phyloP scores from a whole-genome alignment of 2,329 filamentous ascomycete species.

The Cercospora nicotianae region DNA sequence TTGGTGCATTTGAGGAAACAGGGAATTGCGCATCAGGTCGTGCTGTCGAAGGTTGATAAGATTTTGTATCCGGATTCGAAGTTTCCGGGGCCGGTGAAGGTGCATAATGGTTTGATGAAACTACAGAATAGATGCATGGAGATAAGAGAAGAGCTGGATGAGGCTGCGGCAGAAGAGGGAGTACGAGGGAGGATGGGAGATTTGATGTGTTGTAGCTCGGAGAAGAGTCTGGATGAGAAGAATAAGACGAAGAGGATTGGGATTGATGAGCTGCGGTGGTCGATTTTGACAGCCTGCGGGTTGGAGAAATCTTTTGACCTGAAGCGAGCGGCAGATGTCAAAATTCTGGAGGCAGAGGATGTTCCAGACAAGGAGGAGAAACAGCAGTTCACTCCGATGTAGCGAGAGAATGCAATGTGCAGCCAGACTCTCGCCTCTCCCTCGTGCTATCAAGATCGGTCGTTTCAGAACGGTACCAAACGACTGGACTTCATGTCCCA shows the following conservation, averaged over 20 bases:
- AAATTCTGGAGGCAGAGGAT: conserved; percentile 5
- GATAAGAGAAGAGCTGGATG: conserved; percentile 47
- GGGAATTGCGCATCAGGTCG: conserved; percentile 63
- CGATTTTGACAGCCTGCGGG: conserved; percentile 62
- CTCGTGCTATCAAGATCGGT: background rate
- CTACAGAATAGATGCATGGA: conserved; percentile 44
- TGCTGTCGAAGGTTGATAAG: conserved; percentile 67
- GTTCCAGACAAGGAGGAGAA: background rate
- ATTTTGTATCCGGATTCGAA: conserved; percentile 44
- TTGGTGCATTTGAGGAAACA: conserved; percentile 56
- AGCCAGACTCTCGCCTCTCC: background rate
- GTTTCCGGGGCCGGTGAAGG: conserved; percentile 26
- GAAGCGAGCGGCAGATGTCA: conserved; percentile 3
- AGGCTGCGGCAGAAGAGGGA: conserved; percentile 38
- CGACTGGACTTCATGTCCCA: background rate
- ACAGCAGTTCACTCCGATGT: conserved; percentile 2
- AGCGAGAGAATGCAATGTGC: background rate
- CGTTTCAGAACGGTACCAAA: background rate
- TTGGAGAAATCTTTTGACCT: conserved; percentile 43
- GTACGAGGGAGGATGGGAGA: conserved; percentile 54
- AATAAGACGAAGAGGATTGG: conserved; percentile 58
- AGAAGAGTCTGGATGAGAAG: conserved; percentile 49
- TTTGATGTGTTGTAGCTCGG: conserved; percentile 59
- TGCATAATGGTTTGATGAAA: conserved; percentile 33
- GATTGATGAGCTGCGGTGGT: conserved; percentile 63